Conservation (phyloP, 2,329 filamentous ascomycete genomes). For the Metarhizium sp. region DNA sequence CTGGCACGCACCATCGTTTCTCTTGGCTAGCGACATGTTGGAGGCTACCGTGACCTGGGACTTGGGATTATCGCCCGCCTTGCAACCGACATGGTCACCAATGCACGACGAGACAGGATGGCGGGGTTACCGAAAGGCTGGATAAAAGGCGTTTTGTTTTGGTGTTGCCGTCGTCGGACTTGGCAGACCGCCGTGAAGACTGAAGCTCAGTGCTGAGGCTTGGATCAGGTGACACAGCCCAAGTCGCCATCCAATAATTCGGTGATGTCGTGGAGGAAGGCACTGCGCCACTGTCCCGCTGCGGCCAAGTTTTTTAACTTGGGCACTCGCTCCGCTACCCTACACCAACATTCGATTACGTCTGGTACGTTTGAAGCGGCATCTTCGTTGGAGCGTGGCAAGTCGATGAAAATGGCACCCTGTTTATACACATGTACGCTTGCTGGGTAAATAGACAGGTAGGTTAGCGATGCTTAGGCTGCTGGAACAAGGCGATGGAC, state of each 20-base stretch:
- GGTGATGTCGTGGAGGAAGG: no score
- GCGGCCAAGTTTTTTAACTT: no score
- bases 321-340: no score
- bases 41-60: not conserved
- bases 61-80: not conserved
- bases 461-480: no score
- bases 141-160: not conserved
- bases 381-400: no score
- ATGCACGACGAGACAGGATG: not conserved
- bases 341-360: no score
- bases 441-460: no score
- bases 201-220: not conserved
- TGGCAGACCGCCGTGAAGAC: not conserved
- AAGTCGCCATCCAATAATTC: no score
- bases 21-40: slow-evolving; percentile 17
- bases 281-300: not conserved
- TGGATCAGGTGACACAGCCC: not conserved
- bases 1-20: slow-evolving; percentile 14
- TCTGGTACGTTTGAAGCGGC: no score
- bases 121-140: not conserved
- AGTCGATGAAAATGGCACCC: no score
- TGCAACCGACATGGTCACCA: not conserved
- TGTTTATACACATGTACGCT: no score
- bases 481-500: no score
- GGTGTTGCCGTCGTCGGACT: not conserved